Evolutionary conservation across 2,329 filamentous ascomycete genomes (phyloP).

Genomic region (Curvularia spicifera): DNA sequence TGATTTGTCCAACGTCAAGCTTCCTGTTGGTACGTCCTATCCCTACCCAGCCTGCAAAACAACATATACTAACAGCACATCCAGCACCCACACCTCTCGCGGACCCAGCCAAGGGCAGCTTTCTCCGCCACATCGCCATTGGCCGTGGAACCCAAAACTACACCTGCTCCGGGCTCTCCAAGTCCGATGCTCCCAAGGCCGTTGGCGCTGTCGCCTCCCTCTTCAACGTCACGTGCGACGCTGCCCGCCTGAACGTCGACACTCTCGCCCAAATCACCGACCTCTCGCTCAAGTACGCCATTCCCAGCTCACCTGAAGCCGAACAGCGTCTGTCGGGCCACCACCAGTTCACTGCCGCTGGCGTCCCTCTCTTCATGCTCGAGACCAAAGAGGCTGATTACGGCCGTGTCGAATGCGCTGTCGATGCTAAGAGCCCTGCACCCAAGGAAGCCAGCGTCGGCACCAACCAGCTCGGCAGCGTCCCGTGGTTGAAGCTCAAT

Average conservation of each 20-base stretch:
- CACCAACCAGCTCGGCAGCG: constrained; percentile 64
- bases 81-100: constrained; percentile 66
- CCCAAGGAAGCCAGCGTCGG: constrained; percentile 68
- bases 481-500: constrained; percentile 80
- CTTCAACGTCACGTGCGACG: constrained; percentile 85
- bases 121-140: constrained; percentile 78
- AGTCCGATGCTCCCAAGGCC: constrained; percentile 66
- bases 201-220: constrained; percentile 81
- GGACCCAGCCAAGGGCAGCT: constrained; percentile 64
- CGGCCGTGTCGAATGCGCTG: constrained; percentile 69
- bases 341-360: constrained; percentile 78
- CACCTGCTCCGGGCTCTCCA: constrained; percentile 70
- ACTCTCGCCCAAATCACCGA: constrained; percentile 69
- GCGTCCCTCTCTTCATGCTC: constrained; percentile 81
- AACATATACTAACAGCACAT: constrained; percentile 25
- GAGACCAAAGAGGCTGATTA: constrained; percentile 60
- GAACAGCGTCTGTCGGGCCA: constrained; percentile 72
- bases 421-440: constrained; percentile 66
- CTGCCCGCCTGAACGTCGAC: constrained; percentile 62
- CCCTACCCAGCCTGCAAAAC: not conserved
- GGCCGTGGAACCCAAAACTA: constrained; percentile 95
- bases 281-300: constrained; percentile 71
- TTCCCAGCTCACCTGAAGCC: constrained; percentile 53
- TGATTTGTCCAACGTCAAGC: constrained; percentile 38
- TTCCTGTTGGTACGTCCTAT: constrained; percentile 42